A percentile compares a stretch with the other conserved stretches of the same genome.
These are phyloP conservation scores for Nemophila menziesii DNA, from an alignment of 257 asterid genomes.

Conservation along the genomic window DNA sequence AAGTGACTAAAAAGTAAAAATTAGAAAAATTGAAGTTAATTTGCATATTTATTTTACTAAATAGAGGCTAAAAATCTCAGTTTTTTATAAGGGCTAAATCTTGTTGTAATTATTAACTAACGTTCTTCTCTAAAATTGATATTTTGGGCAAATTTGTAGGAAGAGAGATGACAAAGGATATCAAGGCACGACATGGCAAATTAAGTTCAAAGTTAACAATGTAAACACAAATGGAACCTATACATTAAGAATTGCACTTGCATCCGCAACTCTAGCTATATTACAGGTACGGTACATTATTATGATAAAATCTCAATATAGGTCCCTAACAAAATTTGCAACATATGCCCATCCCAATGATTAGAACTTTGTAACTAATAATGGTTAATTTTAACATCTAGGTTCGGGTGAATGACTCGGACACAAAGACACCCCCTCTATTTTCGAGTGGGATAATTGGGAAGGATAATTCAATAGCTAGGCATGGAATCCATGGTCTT, in stretches of 20 bases:
- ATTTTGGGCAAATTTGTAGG: constrained; percentile 8
- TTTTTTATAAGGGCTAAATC: neutral
- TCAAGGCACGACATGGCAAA: constrained; percentile 18
- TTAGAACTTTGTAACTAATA: too few relatives aligned
- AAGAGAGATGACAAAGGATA: constrained; percentile 6
- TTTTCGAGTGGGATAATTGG: constrained; percentile 18
- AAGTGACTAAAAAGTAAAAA: too few relatives aligned
- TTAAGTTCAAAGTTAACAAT: constrained; percentile 15
- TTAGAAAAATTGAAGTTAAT: too few relatives aligned
- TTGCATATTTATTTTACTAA: too few relatives aligned
- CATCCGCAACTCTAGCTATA: constrained; percentile 11
- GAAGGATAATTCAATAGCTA: constrained; percentile 13
- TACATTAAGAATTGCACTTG: constrained; percentile 13
- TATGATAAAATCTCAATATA: too few relatives aligned
- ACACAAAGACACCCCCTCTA: constrained; percentile 10
- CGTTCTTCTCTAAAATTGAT: neutral
- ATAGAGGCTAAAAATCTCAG: too few relatives aligned
- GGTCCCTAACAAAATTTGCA: too few relatives aligned
- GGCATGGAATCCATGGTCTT: constrained; percentile 15
- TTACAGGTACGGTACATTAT: constrained; percentile 4
- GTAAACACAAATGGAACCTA: constrained; percentile 7
- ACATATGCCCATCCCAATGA: too few relatives aligned
- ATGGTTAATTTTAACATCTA: neutral
- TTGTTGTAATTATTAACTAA: neutral
- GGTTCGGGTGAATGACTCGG: neutral